These are phyloP conservation scores for Candida hungchunana DNA, from an alignment of 805 yeast species.

Conservation along the genomic window DNA sequence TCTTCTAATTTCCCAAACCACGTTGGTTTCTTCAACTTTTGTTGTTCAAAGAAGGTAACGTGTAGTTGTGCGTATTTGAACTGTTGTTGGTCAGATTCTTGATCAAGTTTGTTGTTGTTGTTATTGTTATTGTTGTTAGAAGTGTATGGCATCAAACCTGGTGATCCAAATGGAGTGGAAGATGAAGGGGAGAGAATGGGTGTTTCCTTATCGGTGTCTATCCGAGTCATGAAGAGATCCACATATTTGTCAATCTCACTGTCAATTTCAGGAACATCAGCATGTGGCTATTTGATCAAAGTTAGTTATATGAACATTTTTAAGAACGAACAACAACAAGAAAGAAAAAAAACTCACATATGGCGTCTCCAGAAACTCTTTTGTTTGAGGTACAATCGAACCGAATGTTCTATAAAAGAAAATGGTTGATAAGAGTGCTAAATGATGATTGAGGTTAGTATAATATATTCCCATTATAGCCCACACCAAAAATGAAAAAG, in stretches of 20 bases:
- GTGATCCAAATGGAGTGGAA: slow-evolving; percentile 22
- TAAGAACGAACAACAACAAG: not conserved
- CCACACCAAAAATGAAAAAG: no score
- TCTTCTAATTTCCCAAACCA: slow-evolving; percentile 49
- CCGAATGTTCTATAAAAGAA: slow-evolving; percentile 71
- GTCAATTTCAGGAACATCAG: slow-evolving; percentile 42
- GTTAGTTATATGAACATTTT: not conserved
- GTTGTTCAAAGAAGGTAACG: slow-evolving; percentile 37
- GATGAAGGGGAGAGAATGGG: slow-evolving; percentile 21
- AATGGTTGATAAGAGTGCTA: slow-evolving; percentile 60
- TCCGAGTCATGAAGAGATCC: slow-evolving; percentile 27
- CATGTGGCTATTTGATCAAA: slow-evolving; percentile 23
- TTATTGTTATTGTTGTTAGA: no score
- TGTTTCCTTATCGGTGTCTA: slow-evolving; percentile 19
- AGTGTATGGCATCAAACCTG: no score
- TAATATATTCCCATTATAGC: no score
- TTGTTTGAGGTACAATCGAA: slow-evolving; percentile 48
- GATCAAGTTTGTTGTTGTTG: no score
- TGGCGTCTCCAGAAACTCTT: slow-evolving; percentile 54
- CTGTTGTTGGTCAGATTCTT: slow-evolving; percentile 17
- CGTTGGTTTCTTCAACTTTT: slow-evolving; percentile 41
- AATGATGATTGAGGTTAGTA: no score
- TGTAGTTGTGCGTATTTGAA: slow-evolving; percentile 31
- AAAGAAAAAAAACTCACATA: slow-evolving; percentile 30
- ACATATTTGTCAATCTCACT: slow-evolving; percentile 34